Percentiles rank a stretch among this genome's conserved stretches.
Conservation (phyloP, 75 land plant species). For the Pseudotsuga menziesii region DNA sequence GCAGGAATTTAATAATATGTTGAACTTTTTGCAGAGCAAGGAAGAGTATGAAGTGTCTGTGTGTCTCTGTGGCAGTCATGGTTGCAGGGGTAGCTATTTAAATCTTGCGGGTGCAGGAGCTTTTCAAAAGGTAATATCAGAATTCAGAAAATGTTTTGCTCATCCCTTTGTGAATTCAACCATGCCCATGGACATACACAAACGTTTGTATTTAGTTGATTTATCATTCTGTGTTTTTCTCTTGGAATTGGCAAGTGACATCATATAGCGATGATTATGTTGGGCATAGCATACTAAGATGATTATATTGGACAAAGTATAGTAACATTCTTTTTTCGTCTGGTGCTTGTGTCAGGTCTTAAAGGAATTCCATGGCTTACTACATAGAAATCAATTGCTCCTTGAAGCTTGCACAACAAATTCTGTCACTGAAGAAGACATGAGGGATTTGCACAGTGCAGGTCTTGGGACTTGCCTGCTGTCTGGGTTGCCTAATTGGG, state of each 20-base stretch:
- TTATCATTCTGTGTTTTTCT: background rate
- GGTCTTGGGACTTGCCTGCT: constrained; percentile 92
- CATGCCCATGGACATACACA: background rate
- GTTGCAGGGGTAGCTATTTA: constrained; percentile 95
- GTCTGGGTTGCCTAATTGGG: constrained; percentile 87
- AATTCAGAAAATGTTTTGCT: background rate
- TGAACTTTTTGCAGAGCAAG: constrained; percentile 65
- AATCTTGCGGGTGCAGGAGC: constrained; percentile 88
- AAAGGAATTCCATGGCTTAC: constrained; percentile 76
- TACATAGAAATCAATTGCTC: constrained; percentile 75
- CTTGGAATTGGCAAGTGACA: background rate
- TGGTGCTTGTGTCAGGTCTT: constrained; percentile 56
- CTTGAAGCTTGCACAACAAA: constrained; percentile 80
- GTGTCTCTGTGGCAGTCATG: constrained; percentile 93
- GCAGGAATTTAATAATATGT: background rate
- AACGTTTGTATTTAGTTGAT: background rate
- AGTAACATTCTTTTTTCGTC: background rate
- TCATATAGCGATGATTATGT: background rate
- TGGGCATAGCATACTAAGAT: background rate
- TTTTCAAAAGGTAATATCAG: constrained; percentile 66
- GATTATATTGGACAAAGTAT: no score
- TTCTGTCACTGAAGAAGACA: constrained; percentile 62
- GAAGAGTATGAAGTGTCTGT: constrained; percentile 96
- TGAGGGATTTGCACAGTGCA: constrained; percentile 69
- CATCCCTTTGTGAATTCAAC: background rate